Conservation (phyloP, 495 filamentous ascomycete genomes). For the Thermothielavioides terrestris region DNA sequence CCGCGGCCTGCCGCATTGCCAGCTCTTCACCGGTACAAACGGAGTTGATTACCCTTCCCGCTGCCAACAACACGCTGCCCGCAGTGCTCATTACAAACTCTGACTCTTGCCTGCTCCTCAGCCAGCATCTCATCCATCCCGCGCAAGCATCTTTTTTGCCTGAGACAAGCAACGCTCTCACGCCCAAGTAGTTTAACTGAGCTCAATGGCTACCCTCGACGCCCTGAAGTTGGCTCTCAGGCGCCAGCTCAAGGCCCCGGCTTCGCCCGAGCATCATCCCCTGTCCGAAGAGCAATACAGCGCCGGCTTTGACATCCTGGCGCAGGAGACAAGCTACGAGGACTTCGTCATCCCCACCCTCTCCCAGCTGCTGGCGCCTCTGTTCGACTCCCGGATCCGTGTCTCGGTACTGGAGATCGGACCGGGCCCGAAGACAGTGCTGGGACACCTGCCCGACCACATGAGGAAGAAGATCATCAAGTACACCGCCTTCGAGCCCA, state of each 20-base stretch:
- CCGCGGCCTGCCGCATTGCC: too few relatives aligned
- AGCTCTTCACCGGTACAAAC: too few relatives aligned
- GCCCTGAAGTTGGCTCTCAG: conserved; percentile 42
- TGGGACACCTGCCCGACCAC: conserved; percentile 42
- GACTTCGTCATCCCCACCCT: conserved; percentile 53
- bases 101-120: too few relatives aligned
- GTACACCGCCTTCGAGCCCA: conserved; percentile 53
- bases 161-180: neutral
- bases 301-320: conserved; percentile 44
- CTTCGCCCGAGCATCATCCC: conserved; percentile 28
- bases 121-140: too few relatives aligned
- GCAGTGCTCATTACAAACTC: too few relatives aligned
- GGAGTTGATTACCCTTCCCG: too few relatives aligned
- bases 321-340: conserved; percentile 39
- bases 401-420: conserved; percentile 55
- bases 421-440: conserved; percentile 49
- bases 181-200: neutral
- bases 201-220: conserved; percentile 44
- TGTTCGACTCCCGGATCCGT: conserved; percentile 38
- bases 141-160: too few relatives aligned
- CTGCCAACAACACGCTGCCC: too few relatives aligned
- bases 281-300: conserved; percentile 48
- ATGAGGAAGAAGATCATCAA: conserved; percentile 39
- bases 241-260: conserved; percentile 28
- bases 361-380: conserved; percentile 36